These are phyloP conservation scores for Thermomucor indicae-seudaticae DNA, from an alignment of 371 early-diverging fungal genomes.

Conservation along the genomic window DNA sequence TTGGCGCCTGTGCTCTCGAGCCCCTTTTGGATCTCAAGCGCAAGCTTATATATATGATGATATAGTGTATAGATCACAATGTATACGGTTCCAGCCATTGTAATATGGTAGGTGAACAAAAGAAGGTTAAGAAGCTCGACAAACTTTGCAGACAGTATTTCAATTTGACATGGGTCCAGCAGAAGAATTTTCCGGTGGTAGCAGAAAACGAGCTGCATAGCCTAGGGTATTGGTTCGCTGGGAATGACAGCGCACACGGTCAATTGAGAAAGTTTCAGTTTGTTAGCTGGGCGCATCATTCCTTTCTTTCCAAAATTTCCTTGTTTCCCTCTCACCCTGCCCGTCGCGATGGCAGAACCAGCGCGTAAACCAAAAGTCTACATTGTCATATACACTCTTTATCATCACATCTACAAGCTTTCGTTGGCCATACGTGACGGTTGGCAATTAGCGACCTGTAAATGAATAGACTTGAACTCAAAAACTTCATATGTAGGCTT, in stretches of 20 bases:
- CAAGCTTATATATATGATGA: conserved; percentile 73
- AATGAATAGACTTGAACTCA: neutral
- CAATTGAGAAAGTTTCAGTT: neutral
- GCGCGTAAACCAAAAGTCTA: conserved; percentile 38
- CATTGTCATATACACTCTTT: conserved; percentile 68
- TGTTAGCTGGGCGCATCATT: neutral
- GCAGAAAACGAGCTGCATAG: neutral
- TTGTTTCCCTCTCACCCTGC: neutral
- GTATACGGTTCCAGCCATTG: conserved; percentile 40
- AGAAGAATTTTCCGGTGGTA: neutral
- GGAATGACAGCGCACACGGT: neutral
- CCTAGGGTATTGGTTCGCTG: neutral
- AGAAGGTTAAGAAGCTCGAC: neutral
- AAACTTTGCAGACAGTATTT: neutral
- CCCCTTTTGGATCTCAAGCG: conserved; percentile 63
- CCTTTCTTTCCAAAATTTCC: neutral
- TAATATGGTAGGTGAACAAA: neutral
- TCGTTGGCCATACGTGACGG: conserved; percentile 62
- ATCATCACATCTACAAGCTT: conserved; percentile 71
- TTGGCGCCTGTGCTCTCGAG: conserved; percentile 53
- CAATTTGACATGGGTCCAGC: neutral
- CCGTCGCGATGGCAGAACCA: neutral
- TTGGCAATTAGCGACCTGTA: neutral
- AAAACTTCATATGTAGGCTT: neutral
- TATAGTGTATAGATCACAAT: conserved; percentile 70